These are phyloP conservation scores for Hamiltosporidium tvaerminnensis DNA, from an alignment of 371 early-diverging fungal species.

Conservation along the genomic window DNA sequence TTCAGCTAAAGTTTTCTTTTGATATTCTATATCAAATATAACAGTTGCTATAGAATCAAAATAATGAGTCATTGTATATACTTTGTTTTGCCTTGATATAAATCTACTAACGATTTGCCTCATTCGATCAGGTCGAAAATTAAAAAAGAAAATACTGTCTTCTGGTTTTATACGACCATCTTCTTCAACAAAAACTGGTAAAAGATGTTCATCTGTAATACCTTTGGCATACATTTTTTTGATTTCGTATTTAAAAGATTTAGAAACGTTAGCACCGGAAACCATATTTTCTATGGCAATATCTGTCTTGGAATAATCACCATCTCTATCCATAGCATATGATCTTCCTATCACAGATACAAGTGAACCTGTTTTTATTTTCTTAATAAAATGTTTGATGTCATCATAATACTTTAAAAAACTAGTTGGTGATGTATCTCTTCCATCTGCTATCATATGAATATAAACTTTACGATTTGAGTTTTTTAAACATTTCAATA, in stretches of 20 bases:
- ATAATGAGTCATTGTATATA: slow-evolving; percentile 90
- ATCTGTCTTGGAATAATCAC: slow-evolving; percentile 80
- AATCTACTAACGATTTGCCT: slow-evolving; percentile 66
- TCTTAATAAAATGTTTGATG: slow-evolving; percentile 36
- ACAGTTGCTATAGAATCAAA: slow-evolving; percentile 63
- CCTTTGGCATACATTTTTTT: slow-evolving; percentile 64
- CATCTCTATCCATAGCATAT: slow-evolving; percentile 99
- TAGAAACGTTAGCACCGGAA: slow-evolving; percentile 1
- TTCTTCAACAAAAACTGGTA: slow-evolving; percentile 66
- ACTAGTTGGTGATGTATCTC: slow-evolving; percentile 83
- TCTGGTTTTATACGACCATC: slow-evolving; percentile 59
- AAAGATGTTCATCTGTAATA: slow-evolving; percentile 89
- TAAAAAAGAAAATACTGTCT: slow-evolving; percentile 73
- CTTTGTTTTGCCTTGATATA: slow-evolving; percentile 44
- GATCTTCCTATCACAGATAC: slow-evolving; percentile 86
- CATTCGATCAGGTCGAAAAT: slow-evolving; percentile 94
- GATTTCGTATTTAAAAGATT: slow-evolving; percentile 55
- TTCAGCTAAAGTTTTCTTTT: slow-evolving; percentile 87
- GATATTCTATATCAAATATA: slow-evolving; percentile 77
- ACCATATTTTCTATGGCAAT: slow-evolving; percentile 8
- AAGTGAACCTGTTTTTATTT: slow-evolving; percentile 60
- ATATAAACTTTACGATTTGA: slow-evolving; percentile 70
- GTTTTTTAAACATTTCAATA: slow-evolving; percentile 66
- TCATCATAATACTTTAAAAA: slow-evolving; percentile 48
- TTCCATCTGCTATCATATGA: slow-evolving; percentile 93